Evolutionary conservation across 352 stramenopile species (phyloP).

Genomic region (Pythium periplocum): DNA sequence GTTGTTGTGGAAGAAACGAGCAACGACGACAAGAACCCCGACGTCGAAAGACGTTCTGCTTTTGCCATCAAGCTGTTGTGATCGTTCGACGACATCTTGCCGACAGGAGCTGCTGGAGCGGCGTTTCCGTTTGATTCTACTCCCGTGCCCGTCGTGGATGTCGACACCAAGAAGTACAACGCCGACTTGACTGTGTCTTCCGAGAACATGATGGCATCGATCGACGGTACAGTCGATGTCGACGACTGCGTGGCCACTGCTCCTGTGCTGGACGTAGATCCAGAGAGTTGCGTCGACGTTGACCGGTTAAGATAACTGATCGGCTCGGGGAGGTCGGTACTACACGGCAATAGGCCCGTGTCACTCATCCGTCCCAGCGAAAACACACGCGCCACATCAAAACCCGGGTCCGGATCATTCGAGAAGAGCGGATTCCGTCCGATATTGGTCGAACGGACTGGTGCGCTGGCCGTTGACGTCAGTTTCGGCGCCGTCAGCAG

Average conservation of each 20-base stretch:
- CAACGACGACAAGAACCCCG: conserved; percentile 39
- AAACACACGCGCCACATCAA: conserved; percentile 19
- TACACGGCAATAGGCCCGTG: conserved; percentile 32
- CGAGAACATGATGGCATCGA: conserved; percentile 30
- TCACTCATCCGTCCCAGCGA: conserved; percentile 20
- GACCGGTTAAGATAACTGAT: conserved; percentile 47
- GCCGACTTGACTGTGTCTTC: conserved; percentile 60
- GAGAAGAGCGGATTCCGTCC: conserved; percentile 53
- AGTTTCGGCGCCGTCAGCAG: too few species aligned
- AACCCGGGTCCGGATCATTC: conserved; percentile 31
- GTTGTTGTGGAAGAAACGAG: conserved; percentile 48
- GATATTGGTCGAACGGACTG: conserved; percentile 7
- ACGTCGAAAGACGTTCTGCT: conserved; percentile 26
- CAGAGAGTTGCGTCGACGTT: too few species aligned
- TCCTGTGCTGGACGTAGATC: too few species aligned
- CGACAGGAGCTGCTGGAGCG: not conserved
- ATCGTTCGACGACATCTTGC: not conserved
- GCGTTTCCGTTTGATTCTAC: conserved; percentile 13
- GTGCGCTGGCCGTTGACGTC: not conserved
- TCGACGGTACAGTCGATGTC: not conserved
- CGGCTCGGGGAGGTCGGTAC: conserved; percentile 53
- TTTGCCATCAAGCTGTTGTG: conserved; percentile 4
- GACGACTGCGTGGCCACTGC: not conserved
- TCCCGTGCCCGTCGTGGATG: conserved; percentile 32
- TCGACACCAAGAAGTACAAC: conserved; percentile 56